These are phyloP conservation scores for Yarrowia bubula DNA, from an alignment of 805 yeast genomes.

Conservation along the genomic window DNA sequence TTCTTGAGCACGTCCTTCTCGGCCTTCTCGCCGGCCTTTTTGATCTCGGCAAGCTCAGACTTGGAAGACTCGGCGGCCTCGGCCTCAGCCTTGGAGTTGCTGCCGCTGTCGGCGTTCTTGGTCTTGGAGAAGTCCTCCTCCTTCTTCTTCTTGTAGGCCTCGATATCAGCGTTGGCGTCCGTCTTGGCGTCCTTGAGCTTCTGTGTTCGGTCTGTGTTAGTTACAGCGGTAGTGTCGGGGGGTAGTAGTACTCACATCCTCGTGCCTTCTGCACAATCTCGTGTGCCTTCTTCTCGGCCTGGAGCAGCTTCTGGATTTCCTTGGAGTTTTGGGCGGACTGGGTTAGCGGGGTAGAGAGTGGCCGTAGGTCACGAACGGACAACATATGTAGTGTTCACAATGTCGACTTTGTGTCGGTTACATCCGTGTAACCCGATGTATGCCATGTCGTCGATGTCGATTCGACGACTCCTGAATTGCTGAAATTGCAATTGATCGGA, in stretches of 20 bases:
- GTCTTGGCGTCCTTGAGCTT: conserved; percentile 90
- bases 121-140: conserved; percentile 74
- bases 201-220: conserved; percentile 61
- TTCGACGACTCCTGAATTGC: no score
- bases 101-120: conserved; percentile 67
- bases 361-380: no score
- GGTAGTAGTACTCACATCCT: conserved; percentile 53
- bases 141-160: conserved; percentile 77
- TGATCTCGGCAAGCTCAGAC: conserved; percentile 65
- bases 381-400: no score
- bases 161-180: conserved; percentile 89
- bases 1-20: conserved; percentile 66
- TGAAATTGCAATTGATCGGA: no score
- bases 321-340: conserved; percentile 48
- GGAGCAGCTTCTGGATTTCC: conserved; percentile 67
- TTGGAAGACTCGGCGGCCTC: conserved; percentile 76
- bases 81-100: conserved; percentile 71
- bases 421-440: no score
- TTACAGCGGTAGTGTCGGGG: conserved; percentile 36
- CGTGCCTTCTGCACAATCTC: conserved; percentile 92
- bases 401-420: no score
- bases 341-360: background rate
- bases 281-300: conserved; percentile 98
- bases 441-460: no score
- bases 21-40: conserved; percentile 61